phyloP scores from a whole-genome alignment of 2,329 filamentous ascomycete genomes.

The Chaetothyriales sp. region DNA sequence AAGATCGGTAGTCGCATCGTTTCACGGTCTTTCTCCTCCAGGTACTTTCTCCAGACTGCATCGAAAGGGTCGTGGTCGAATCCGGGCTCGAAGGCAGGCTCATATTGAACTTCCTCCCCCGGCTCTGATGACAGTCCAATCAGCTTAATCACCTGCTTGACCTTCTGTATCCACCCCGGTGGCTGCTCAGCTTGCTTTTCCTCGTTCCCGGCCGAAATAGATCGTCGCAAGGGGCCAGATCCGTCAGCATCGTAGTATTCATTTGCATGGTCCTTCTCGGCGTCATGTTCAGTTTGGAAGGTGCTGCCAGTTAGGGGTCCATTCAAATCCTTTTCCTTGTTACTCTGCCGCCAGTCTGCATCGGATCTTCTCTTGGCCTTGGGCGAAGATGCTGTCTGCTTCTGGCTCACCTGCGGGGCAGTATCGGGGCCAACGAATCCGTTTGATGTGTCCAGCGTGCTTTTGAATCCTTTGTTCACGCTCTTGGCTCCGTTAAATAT shows the following conservation, averaged over 20 bases:
- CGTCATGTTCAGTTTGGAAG: neutral
- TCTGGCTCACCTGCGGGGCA: neutral
- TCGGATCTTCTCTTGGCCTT: neutral
- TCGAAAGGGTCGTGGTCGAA: constrained; percentile 48
- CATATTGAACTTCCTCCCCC: constrained; percentile 36
- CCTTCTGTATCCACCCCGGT: constrained; percentile 7
- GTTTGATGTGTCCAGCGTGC: constrained; percentile 22
- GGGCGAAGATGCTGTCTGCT: neutral
- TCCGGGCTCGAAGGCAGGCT: constrained; percentile 46
- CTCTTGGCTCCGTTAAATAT: constrained; percentile 30
- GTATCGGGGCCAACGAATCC: constrained; percentile 19
- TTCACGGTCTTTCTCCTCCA: constrained; percentile 67
- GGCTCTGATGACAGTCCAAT: constrained; percentile 12
- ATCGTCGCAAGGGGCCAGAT: constrained; percentile 1
- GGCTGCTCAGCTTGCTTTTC: constrained; percentile 6
- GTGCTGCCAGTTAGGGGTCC: neutral
- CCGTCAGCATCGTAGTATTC: neutral
- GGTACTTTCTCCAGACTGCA: constrained; percentile 66
- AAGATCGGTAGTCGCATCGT: constrained; percentile 62
- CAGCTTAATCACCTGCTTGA: constrained; percentile 10
- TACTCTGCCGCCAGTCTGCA: neutral
- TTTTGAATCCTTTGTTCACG: constrained; percentile 25
- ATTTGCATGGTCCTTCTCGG: neutral
- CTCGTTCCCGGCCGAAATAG: constrained; percentile 10
- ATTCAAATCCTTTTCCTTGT: neutral